Conservation (phyloP, 768 basidiomycete species). For the Ramaria sp. region DNA sequence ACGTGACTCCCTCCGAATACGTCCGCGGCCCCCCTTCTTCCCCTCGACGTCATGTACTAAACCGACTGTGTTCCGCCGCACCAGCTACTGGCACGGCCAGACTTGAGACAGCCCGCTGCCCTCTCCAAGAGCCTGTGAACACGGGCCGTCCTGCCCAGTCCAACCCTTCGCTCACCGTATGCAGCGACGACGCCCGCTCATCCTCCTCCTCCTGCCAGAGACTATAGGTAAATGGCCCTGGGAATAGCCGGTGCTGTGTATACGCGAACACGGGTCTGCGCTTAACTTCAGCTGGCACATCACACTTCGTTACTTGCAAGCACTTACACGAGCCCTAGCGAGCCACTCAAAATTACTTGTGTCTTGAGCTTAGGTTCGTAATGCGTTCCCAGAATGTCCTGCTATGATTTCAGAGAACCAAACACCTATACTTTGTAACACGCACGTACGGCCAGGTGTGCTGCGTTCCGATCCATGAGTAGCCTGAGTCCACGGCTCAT, state of each 20-base stretch:
- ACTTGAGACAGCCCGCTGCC: too few species aligned
- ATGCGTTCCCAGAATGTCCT: constrained; percentile 37
- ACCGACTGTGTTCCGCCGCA: not conserved
- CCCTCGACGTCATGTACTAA: not conserved
- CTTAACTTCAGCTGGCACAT: not conserved
- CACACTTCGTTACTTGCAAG: not conserved
- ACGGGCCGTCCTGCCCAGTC: not conserved
- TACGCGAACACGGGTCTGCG: constrained; percentile 41
- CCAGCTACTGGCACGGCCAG: not conserved
- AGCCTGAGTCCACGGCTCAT: constrained; percentile 54
- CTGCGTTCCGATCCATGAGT: constrained; percentile 50
- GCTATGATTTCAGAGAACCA: constrained; percentile 1
- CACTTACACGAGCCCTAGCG: constrained; percentile 47
- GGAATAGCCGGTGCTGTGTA: constrained; percentile 43
- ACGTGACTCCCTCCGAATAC: too few species aligned
- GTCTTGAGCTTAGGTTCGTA: constrained; percentile 43
- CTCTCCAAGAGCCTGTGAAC: not conserved
- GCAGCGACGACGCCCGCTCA: not conserved
- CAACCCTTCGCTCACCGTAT: not conserved
- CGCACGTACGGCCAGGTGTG: constrained; percentile 40
- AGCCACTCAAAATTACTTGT: constrained; percentile 39
- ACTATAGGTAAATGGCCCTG: constrained; percentile 29
- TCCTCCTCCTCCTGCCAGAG: not conserved
- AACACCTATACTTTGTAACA: not conserved
- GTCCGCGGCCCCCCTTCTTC: too few species aligned